Evolutionary conservation across 148 eudicot species (phyloP), one percentile per base, ranked within the genome.

Genomic region (Chenopodium suecicum): DNA sequence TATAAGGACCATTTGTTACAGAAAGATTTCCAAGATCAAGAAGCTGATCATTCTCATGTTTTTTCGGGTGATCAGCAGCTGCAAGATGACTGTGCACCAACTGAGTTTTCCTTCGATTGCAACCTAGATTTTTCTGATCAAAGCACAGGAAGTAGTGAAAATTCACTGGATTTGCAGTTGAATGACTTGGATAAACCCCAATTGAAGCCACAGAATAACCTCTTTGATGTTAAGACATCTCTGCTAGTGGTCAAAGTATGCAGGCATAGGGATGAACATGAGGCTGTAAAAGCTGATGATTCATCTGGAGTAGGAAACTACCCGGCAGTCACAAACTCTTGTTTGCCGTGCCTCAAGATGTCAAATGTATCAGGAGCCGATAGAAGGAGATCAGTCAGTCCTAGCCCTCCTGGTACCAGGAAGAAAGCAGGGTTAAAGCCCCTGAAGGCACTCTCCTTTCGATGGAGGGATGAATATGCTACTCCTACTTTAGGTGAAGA

Each of bases 331-430:
- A 81, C 83, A 13, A 92, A 90, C 80, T 75, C 90, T 23, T 86
- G 94, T 68, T 86, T 93, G 87, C 95, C 98, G 73, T 91, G 96
- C 90, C 89, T 91, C 25, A 85, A 58, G 23, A 87, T 82, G 73
- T 62, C 90, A 60, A 84, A 79, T 64, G 83, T 75, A 76, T 82
- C 85, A 47, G 81, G 84, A 29, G 86, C 83, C 56, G 92, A 89
- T 34, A 89, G 89, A 88, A 93, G 88, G 80, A 88, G 88, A 79
- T 84, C 90, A 0, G 82, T 86, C 20, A 89, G 91, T 82, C 87
- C 89, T 4, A 92, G 89, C 82, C 89, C 95, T 6, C 91, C 93
- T 4, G 86, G 92, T 70, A 83, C 87, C 2, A 88, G 83, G 84
- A 93, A 89, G 87, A 93, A 85, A 69, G 70, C 83, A 0, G 78